Evolutionary conservation across 129 eudicot species (phyloP).

Genomic region (Ambrosia artemisiifolia): DNA sequence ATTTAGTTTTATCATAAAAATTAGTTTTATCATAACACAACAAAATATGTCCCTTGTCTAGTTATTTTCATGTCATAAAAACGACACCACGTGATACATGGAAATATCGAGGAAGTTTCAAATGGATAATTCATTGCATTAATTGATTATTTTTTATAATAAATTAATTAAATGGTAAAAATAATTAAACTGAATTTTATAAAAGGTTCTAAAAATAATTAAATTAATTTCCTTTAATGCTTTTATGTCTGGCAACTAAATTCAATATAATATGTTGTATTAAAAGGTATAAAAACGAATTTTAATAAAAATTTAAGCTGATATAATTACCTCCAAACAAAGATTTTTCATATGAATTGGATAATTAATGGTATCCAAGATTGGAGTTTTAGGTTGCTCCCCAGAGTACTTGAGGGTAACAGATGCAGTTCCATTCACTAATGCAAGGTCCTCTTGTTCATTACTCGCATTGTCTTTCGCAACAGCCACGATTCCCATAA

Average conservation of each 20-base stretch:
- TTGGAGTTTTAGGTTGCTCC: conserved; percentile 57
- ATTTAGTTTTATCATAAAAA: too few species aligned
- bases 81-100: conserved; percentile 9
- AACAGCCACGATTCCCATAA: conserved; percentile 19
- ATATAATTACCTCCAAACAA: conserved; percentile 33
- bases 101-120: neutral
- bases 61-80: neutral
- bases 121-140: too few species aligned
- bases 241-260: neutral
- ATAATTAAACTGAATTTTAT: neutral
- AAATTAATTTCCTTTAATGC: neutral
- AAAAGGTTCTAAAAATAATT: neutral
- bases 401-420: conserved; percentile 39
- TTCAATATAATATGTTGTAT: neutral
- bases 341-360: conserved; percentile 68
- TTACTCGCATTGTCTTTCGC: conserved; percentile 24
- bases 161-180: too few species aligned
- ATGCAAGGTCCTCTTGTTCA: conserved; percentile 7
- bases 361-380: conserved; percentile 59
- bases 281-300: neutral
- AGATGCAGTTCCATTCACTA: neutral
- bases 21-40: neutral
- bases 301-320: neutral
- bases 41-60: neutral
- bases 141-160: too few species aligned